Conservation (phyloP, 129 eudicot genomes). For the Helianthus annuus region DNA sequence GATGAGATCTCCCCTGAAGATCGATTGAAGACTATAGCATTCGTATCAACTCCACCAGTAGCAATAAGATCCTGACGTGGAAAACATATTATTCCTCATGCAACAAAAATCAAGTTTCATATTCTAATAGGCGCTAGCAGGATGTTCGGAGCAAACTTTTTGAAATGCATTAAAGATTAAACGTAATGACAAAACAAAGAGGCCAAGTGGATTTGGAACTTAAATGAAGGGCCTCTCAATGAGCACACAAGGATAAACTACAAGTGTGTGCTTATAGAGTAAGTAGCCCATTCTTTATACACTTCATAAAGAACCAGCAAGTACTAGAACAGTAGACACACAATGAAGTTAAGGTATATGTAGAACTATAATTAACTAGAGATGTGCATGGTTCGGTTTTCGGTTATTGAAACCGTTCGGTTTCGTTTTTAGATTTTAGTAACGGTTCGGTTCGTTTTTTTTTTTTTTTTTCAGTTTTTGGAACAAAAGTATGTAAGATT, state of each 20-base stretch:
- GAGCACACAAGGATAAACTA: neutral
- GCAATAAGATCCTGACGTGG: constrained; percentile 76
- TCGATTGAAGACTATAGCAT: constrained; percentile 82
- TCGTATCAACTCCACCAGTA: constrained; percentile 85
- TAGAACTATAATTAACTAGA: neutral
- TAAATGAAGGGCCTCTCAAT: neutral
- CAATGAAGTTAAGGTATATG: neutral
- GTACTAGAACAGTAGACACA: too few species aligned
- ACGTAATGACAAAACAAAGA: neutral
- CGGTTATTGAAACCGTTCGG: too few species aligned
- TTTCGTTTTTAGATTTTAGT: too few species aligned
- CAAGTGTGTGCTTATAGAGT: neutral
- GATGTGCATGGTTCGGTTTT: too few species aligned
- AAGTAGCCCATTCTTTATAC: neutral
- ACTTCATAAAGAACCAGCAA: neutral
- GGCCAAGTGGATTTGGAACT: neutral
- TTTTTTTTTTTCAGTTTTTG: too few species aligned
- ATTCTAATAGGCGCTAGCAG: neutral
- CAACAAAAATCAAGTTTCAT: constrained; percentile 10
- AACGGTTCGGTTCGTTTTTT: too few species aligned
- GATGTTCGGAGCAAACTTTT: neutral
- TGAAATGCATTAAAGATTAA: neutral
- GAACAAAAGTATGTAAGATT: too few species aligned
- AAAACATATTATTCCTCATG: constrained; percentile 10
- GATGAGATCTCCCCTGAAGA: constrained; percentile 82